Evolutionary conservation across 1,284 basidiomycete genomes (phyloP), one percentile per base, ranked within the genome.

Genomic region (Boletus smithii): DNA sequence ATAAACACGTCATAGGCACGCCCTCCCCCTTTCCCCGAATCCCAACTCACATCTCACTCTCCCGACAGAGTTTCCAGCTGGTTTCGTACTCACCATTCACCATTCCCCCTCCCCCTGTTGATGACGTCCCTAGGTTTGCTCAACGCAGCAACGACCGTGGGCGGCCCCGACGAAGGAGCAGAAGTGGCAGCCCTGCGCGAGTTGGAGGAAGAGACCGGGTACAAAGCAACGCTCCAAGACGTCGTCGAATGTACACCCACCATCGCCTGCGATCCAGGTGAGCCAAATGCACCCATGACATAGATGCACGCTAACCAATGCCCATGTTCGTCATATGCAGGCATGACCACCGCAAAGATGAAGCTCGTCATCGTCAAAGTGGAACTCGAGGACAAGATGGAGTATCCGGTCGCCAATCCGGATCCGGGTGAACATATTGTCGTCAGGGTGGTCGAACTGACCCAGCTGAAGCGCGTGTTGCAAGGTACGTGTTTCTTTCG

Each of bases 201-300:
- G 62, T 76, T 97, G 8, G 75, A 85, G 57, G 94, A 97, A 69
- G 94, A 97, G 69, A 95, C 92, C 0, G 93, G 93, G 2, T 95
- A 86, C 67, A 80, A 74, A 53, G 83, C 77, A 8, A 56, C 59
- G 24, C 54, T 63, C n/a, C 71, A 75, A 54, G 69, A 70, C 31
- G 73, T 92, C 29, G 61, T 84, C 23, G 76, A 88, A 44, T 74
- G 82, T 0, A 85, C 88, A 1, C 81, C 87, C 1, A 63, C 89
- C 2, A 63, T 90, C 22, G 88, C 88, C 33, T 75, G 73, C 54
- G 89, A 91, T 70, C 91, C 81, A 62, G 91, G 76, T 69, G 30
- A 33, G 45, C 38, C 13, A 31, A n/a, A 17, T n/a, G 9, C 35
- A 26, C 43, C 8, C 24, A 26, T 26, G 24, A 11, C 26, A 27